Evolutionary conservation across 805 yeast species (phyloP).

Genomic region (Brettanomyces naardenensis): DNA sequence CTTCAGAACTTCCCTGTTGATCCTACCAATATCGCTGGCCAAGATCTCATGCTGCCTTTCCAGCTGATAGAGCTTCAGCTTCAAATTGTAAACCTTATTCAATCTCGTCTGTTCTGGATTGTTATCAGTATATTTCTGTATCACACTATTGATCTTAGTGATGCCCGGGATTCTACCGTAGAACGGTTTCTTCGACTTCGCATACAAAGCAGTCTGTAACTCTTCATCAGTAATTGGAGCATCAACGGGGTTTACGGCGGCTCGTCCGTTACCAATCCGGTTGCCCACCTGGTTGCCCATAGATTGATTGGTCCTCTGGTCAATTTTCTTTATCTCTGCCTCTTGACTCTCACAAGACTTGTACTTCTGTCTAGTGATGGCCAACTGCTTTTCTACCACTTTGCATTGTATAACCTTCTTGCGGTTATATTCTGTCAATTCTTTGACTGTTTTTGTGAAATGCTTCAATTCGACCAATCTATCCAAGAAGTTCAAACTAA

Average conservation of each 20-base stretch:
- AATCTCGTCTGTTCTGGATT: conserved; percentile 28
- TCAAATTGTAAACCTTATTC: conserved; percentile 22
- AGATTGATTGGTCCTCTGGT: conserved; percentile 21
- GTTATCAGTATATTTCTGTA: conserved; percentile 26
- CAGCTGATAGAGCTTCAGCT: conserved; percentile 23
- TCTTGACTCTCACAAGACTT: conserved; percentile 24
- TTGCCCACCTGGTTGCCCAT: conserved; percentile 8
- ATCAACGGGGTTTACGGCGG: conserved; percentile 11
- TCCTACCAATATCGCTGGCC: conserved; percentile 16
- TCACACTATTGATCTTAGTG: conserved; percentile 25
- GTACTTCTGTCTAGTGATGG: conserved; percentile 17
- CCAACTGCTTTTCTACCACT: conserved; percentile 20
- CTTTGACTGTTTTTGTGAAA: conserved; percentile 24
- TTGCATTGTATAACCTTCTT: conserved; percentile 26
- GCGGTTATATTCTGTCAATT: conserved; percentile 26
- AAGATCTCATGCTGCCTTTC: conserved; percentile 23
- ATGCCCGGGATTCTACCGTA: conserved; percentile 29
- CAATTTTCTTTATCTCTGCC: conserved; percentile 24
- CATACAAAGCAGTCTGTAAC: conserved; percentile 23
- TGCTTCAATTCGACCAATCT: conserved; percentile 26
- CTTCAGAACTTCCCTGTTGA: conserved; percentile 18
- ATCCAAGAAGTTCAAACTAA: conserved; percentile 26
- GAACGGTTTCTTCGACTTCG: conserved; percentile 20
- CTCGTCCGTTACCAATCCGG: not conserved
- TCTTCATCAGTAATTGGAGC: conserved; percentile 26